A percentile compares a stretch with the other conserved stretches of the same genome.
Conservation (phyloP, 495 filamentous ascomycete genomes). For the Penicillium lividum region DNA sequence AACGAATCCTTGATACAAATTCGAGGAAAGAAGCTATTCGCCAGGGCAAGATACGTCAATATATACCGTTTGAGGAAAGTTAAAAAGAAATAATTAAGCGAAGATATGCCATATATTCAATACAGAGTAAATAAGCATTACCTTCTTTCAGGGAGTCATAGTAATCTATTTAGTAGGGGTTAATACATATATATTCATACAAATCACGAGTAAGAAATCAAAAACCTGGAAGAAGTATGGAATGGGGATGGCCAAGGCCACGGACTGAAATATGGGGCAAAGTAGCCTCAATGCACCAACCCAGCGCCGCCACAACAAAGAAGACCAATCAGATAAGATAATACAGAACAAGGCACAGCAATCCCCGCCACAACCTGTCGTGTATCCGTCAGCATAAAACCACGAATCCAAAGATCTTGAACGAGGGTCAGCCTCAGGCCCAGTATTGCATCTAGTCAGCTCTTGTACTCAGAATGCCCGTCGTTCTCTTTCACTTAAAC, state of each 20-base stretch:
- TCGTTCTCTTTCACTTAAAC: not conserved
- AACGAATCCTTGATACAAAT: not conserved
- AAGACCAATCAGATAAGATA: not conserved
- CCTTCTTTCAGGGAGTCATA: too few relatives aligned
- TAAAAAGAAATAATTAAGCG: not conserved
- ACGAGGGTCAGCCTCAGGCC: not conserved
- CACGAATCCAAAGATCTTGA: not conserved
- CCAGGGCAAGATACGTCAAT: slow-evolving; percentile 2
- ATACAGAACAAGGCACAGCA: not conserved
- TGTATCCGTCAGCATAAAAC: not conserved
- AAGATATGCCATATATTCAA: too few relatives aligned
- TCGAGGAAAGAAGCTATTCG: not conserved
- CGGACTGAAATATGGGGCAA: not conserved
- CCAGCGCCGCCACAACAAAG: not conserved
- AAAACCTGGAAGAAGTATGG: not conserved
- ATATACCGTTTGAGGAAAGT: not conserved
- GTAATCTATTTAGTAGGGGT: too few relatives aligned
- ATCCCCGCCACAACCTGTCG: not conserved
- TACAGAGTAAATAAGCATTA: too few relatives aligned
- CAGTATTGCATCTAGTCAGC: not conserved
- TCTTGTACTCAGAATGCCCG: not conserved
- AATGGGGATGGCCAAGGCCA: not conserved
- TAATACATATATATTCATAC: too few relatives aligned
- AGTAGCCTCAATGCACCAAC: not conserved
- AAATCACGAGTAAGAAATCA: not conserved